A percentile compares a stretch with the other conserved stretches of the same genome.
phyloP scores from a whole-genome alignment of 1,284 basidiomycete species.

The Trametes versicolor region DNA sequence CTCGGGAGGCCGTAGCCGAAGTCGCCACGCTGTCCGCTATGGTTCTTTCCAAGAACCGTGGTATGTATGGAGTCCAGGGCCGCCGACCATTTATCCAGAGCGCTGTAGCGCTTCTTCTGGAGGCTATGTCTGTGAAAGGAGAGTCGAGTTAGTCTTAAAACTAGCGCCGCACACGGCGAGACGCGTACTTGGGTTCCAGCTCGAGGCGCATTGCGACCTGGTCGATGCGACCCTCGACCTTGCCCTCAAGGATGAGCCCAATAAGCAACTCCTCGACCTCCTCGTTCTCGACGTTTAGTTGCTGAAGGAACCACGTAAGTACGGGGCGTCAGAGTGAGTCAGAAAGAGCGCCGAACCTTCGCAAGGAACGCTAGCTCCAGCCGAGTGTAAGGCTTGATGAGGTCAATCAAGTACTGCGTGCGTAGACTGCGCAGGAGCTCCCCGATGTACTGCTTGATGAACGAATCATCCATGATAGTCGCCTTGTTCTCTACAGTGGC shows the following conservation, averaged over 20 bases:
- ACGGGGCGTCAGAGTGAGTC: not conserved
- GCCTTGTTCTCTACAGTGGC: conserved; percentile 79
- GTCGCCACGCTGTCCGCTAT: conserved; percentile 46
- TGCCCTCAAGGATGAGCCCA: conserved; percentile 93
- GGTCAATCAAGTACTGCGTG: conserved; percentile 96
- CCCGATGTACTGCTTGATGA: conserved; percentile 94
- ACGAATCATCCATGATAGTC: conserved; percentile 95
- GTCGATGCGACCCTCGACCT: conserved; percentile 95
- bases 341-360: conserved; percentile 60
- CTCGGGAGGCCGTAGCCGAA: conserved; percentile 30
- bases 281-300: conserved; percentile 88
- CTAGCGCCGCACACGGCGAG: conserved; percentile 3
- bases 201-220: conserved; percentile 94
- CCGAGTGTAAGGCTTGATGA: conserved; percentile 96
- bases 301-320: conserved; percentile 57
- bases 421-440: conserved; percentile 93
- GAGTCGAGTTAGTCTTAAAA: conserved; percentile 11
- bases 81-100: conserved; percentile 84
- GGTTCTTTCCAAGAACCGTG: conserved; percentile 79
- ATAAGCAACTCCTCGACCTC: conserved; percentile 96
- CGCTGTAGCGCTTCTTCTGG: conserved; percentile 85
- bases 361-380: conserved; percentile 93
- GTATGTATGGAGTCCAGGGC: conserved; percentile 78
- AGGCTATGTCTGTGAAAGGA: conserved; percentile 72
- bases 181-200: conserved; percentile 84